Percentiles rank a stretch among this genome's conserved stretches.
Conservation (phyloP, 192 early-diverging fungal genomes). For the Dissophora globulifera region DNA sequence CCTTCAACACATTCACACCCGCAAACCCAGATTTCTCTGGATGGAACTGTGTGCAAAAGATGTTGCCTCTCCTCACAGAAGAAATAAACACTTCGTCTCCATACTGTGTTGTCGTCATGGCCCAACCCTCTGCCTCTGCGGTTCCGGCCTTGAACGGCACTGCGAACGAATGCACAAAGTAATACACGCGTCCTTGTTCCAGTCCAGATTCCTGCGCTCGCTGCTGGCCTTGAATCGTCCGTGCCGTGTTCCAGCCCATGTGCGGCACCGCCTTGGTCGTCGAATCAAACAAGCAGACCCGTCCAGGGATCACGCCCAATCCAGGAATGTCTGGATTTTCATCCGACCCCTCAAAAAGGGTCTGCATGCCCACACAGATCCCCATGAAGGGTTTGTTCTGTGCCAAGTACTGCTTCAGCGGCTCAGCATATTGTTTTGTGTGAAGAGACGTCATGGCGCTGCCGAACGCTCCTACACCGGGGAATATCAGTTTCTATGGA, state of each 20-base stretch:
- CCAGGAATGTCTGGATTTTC: slow-evolving; percentile 85
- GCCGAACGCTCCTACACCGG: slow-evolving; percentile 98
- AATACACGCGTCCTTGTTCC: slow-evolving; percentile 70
- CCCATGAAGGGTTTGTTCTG: slow-evolving; percentile 95
- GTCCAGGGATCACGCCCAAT: slow-evolving; percentile 84
- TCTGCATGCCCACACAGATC: slow-evolving; percentile 99
- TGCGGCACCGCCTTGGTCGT: slow-evolving; percentile 91
- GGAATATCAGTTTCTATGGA: slow-evolving; percentile 94
- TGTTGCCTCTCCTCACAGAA: slow-evolving; percentile 81
- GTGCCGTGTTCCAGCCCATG: slow-evolving; percentile 95
- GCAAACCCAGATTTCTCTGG: slow-evolving; percentile 97
- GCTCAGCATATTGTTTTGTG: slow-evolving; percentile 80
- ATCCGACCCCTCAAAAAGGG: slow-evolving; percentile 89
- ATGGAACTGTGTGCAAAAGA: slow-evolving; percentile 99
- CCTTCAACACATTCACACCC: slow-evolving; percentile 82
- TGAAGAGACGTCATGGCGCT: slow-evolving; percentile 84
- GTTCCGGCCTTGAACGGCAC: slow-evolving; percentile 66
- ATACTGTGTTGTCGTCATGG: slow-evolving; percentile 87
- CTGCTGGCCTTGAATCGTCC: slow-evolving; percentile 48
- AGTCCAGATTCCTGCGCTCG: slow-evolving; percentile 31
- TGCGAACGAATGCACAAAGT: slow-evolving; percentile 99
- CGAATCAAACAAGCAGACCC: slow-evolving; percentile 72
- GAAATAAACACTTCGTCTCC: slow-evolving; percentile 88
- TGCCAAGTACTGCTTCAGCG: slow-evolving; percentile 84
- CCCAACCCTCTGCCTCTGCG: slow-evolving; percentile 72